Conservation (phyloP, 352 stramenopile species). For the Globisporangium okanoganense region DNA sequence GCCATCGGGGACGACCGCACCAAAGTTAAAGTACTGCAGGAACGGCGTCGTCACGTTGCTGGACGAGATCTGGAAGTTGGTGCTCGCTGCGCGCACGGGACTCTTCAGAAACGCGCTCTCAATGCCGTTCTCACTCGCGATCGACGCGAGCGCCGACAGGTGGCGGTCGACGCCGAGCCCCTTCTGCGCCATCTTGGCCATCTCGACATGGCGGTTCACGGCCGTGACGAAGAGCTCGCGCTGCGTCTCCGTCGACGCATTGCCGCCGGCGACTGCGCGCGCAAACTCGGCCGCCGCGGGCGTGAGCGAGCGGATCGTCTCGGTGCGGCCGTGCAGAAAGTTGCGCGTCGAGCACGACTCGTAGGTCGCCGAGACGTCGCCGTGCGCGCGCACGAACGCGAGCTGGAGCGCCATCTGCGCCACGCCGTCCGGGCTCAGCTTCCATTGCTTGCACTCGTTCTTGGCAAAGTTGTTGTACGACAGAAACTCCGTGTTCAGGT, state of each 20-base stretch:
- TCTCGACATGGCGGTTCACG: conserved; percentile 82
- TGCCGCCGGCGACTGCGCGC: conserved; percentile 42
- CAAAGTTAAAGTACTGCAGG: conserved; percentile 89
- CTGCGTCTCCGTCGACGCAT: conserved; percentile 37
- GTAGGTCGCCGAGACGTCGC: conserved; percentile 80
- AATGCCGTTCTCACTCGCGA: conserved; percentile 58
- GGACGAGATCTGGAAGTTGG: conserved; percentile 88
- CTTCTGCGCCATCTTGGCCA: conserved; percentile 87
- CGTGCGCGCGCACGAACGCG: conserved; percentile 80
- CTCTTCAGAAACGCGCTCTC: conserved; percentile 76
- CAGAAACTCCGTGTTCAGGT: conserved; percentile 75
- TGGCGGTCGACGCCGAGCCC: conserved; percentile 87
- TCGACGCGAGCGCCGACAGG: conserved; percentile 74
- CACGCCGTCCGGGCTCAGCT: conserved; percentile 87
- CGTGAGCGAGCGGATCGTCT: conserved; percentile 89
- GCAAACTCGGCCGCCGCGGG: conserved; percentile 71
- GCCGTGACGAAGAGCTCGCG: conserved; percentile 63
- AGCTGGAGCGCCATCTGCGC: conserved; percentile 92
- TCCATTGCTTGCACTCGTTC: conserved; percentile 89
- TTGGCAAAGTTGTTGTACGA: conserved; percentile 89
- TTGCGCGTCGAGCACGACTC: conserved; percentile 90
- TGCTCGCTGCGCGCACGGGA: conserved; percentile 70
- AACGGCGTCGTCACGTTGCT: conserved; percentile 90
- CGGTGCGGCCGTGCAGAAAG: conserved; percentile 90
- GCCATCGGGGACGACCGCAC: conserved; percentile 79